Evolutionary conservation across 2,329 filamentous ascomycete species (phyloP), one percentile per base, ranked within the genome.

Genomic region (Ophioceras dolichostomum): DNA sequence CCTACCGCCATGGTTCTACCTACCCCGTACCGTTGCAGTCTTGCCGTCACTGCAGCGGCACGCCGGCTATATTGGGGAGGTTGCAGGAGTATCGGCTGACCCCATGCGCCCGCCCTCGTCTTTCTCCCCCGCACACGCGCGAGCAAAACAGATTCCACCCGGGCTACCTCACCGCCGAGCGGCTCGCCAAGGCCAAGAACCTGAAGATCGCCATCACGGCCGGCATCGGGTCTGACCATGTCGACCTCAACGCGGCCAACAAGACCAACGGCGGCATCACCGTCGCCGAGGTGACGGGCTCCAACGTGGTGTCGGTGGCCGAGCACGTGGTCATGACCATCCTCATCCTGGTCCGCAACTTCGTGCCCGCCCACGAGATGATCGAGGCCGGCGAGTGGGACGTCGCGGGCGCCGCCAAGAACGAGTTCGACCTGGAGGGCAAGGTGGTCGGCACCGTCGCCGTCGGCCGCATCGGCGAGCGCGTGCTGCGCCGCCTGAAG

Each of bases 301-400:
- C 83, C 67, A 98, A 98, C 62, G 91, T 98, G 53, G 88, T 95
- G 53, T 96, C 91, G 36, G 91, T 98, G 46, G 91, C 91, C 42
- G 91, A 98, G 76, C 91, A 98, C 68, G 91, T 98, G 52, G 67
- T 98, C 67, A 96, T 98, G 91, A 98, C 91, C 61, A 96, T 96
- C 64, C 83, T 98, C 37, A 64, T 80, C 47, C 81, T 98, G 38
- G 81, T 96, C 61, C 88, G 91, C 69, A 98, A 98, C 81, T 98
- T 95, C 57, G 87, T 94, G 38, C 91, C 91, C 48, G 88, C 91
- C 38, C 91, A 96, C 69, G 88, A 96, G 72, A 79, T 86, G 73
- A 83, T 98, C 56, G 73, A 79, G 62, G 65, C 67, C 41, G 91
- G 91, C 46, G 84, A 94, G 44, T 98, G 91, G 91, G 73, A 98